phyloP scores from a whole-genome alignment of 2,329 filamentous ascomycete genomes.

The Aspergillus brasiliensis region DNA sequence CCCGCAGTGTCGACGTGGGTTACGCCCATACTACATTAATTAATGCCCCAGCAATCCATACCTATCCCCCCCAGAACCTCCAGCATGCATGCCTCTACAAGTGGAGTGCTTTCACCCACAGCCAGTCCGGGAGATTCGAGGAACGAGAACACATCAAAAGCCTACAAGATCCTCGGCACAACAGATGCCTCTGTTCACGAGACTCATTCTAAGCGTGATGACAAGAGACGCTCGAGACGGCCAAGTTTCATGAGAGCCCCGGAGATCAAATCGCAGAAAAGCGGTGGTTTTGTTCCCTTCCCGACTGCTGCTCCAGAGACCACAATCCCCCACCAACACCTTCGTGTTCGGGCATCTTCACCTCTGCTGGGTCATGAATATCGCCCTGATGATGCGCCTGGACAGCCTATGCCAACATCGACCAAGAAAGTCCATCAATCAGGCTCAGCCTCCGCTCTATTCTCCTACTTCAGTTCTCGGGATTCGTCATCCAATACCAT shows the following conservation, averaged over 20 bases:
- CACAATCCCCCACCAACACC: constrained; percentile 27
- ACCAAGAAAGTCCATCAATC: constrained; percentile 43
- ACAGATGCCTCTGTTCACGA: constrained; percentile 29
- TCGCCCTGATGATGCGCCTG: constrained; percentile 27
- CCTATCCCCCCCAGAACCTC: constrained; percentile 21
- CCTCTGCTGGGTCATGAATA: constrained; percentile 47
- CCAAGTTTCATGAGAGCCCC: constrained; percentile 47
- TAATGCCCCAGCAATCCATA: constrained; percentile 18
- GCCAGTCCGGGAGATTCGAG: constrained; percentile 20
- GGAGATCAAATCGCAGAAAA: constrained; percentile 35
- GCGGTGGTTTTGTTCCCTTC: constrained; percentile 29
- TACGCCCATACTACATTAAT: background rate
- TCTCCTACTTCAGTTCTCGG: constrained; percentile 51
- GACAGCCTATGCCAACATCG: constrained; percentile 33
- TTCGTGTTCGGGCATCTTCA: constrained; percentile 50
- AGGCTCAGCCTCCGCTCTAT: constrained; percentile 49
- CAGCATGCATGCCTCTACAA: constrained; percentile 19
- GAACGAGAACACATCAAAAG: constrained; percentile 31
- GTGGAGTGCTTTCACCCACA: constrained; percentile 11
- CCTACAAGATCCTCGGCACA: constrained; percentile 35
- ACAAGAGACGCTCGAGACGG: constrained; percentile 28
- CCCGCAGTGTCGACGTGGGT: background rate
- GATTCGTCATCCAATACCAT: constrained; percentile 40
- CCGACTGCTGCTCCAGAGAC: constrained; percentile 24
- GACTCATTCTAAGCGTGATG: constrained; percentile 25